These are phyloP conservation scores for Tolypocladium inflatum DNA, from an alignment of 2,329 filamentous ascomycete species.

Conservation along the genomic window DNA sequence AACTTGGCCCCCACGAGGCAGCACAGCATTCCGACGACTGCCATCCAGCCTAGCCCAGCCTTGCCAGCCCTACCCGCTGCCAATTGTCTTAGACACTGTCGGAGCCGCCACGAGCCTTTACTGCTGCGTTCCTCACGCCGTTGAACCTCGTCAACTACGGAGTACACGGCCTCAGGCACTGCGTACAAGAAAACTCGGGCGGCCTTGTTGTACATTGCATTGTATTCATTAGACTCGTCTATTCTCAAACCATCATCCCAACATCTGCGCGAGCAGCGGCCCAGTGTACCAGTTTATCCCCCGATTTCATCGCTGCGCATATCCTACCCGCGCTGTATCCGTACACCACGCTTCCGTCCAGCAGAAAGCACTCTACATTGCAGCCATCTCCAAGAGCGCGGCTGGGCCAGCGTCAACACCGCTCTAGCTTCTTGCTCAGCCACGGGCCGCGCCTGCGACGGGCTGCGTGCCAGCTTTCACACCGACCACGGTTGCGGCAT, in stretches of 20 bases:
- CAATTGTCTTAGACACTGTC: conserved; percentile 1
- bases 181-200: no score
- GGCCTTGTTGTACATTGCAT: neutral
- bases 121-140: neutral
- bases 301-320: neutral
- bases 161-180: neutral
- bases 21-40: neutral
- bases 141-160: neutral
- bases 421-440: neutral
- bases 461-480: neutral
- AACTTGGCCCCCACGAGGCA: neutral
- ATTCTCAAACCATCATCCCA: neutral
- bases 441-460: neutral
- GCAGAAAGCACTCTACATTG: neutral
- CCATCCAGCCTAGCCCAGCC: neutral
- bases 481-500: neutral
- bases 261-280: neutral
- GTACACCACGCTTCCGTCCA: neutral
- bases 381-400: neutral
- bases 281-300: neutral
- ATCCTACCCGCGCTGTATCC: neutral
- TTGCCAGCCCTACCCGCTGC: conserved; percentile 1
- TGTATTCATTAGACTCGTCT: neutral
- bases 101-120: neutral
- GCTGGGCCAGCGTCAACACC: neutral